Base-by-base conservation (phyloP, 768 basidiomycete species). In the Imleria badia region DNA sequence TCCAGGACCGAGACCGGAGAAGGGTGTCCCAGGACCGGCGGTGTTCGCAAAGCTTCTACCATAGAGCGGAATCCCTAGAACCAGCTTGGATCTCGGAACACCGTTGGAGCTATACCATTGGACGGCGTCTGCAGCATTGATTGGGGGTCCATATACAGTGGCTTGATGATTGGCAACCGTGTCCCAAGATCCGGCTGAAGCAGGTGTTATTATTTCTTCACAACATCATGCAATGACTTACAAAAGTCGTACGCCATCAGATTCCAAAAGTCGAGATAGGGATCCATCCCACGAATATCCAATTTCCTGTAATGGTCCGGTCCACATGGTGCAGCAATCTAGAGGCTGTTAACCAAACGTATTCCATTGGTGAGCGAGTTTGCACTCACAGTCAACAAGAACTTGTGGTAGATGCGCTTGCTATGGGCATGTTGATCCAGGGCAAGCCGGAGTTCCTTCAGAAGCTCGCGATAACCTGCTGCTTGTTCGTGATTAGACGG, bases 281-380 rank as follows among this genome's bases (percentile, higher is more conserved):
- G 78, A 67, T 94, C 87, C 95, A 99, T 98, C 56, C 91, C 91
- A 22, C 71, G 73, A 43, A 94, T 77, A 55, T 84, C 79, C 8
- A 98, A 76, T 60, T 87, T 90, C 68, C 85, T 75, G 73, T 93
- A 94, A 62, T 97, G 85, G 59, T 88, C 80, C 3, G 87, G 82
- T 30, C 97, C 97, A 70, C 94, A 96, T 2, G 97, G 95, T 1
- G 96, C 91, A 36, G 93, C 92, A 50, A 96, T 88, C 90, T 94
- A 43, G 30, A 62, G 35, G 35, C 20, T 30, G 47, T 51, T 41
- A 60, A 29, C 26, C 14, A 39, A 17, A 49, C 26, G 8, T 11
- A 45, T 41, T 46, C 13, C 5, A 13, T 36, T 50, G 20, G 29
- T 38, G 41, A 14, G 29, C 35, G 39, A 14, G n/a, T 43, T 11